Percentiles rank a stretch among this genome's conserved stretches.
Evolutionary conservation across 1,284 basidiomycete genomes (phyloP).

Genomic region (Moesziomyces antarcticus): DNA sequence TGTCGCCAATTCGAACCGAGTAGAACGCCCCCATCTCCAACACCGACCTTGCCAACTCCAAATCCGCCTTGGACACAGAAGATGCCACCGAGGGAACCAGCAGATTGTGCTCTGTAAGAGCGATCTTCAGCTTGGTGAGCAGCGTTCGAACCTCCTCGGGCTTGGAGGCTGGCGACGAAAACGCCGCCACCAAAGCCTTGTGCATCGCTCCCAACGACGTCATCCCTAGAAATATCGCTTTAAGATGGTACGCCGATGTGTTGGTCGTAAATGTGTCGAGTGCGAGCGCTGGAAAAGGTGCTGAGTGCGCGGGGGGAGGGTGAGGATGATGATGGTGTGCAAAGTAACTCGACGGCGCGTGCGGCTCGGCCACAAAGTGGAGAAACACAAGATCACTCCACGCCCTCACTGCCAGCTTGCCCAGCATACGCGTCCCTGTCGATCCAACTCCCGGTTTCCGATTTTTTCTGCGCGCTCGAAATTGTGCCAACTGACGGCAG

Average conservation of each 20-base stretch:
- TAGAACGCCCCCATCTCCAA: constrained; percentile 95
- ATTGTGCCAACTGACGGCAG: not conserved
- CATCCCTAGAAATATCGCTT: not conserved
- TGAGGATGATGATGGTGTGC: not conserved
- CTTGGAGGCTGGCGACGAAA: constrained; percentile 18
- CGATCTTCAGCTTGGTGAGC: constrained; percentile 73
- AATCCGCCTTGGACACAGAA: constrained; percentile 3
- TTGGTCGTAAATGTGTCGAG: not conserved
- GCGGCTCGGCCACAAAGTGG: constrained; percentile 12
- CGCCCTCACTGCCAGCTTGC: not conserved
- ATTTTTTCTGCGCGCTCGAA: not conserved
- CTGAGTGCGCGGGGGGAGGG: not conserved
- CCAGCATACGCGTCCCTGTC: constrained; percentile 14
- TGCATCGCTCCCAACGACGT: constrained; percentile 15
- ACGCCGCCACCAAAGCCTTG: constrained; percentile 32
- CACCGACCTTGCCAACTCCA: constrained; percentile 78
- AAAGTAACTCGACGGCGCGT: not conserved
- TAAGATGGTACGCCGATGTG: not conserved
- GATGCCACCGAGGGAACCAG: constrained; percentile 72
- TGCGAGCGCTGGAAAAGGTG: not conserved
- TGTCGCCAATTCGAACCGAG: constrained; percentile 86
- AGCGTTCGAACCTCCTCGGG: constrained; percentile 36
- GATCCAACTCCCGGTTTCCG: constrained; percentile 8
- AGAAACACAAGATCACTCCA: constrained; percentile 27
- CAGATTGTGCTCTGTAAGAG: constrained; percentile 80